Base-by-base conservation (phyloP, 2,329 filamentous ascomycete species). In the Lachnellula willkommii region DNA sequence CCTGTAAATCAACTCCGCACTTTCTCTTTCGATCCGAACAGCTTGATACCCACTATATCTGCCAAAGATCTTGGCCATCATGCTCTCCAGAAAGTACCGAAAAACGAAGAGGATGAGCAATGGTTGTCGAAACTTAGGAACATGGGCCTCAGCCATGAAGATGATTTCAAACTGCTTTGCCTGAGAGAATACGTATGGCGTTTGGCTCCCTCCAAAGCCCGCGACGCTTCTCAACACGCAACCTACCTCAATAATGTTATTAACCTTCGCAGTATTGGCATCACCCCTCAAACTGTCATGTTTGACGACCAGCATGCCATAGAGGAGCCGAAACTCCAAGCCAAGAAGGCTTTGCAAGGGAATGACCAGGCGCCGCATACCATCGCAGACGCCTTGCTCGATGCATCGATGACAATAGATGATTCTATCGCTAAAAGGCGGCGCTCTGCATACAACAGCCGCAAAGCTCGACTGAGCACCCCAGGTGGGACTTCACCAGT, bases 181-280 rank as follows among this genome's bases (percentile, higher is more conserved):
- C 77, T 99, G 11, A 80, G 89, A 55, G 92, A 96, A 68, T 97
- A 95, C 66, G 89, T 99, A 42, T 96, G 90, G 89, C 84, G 89
- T 40, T 80, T 94, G 7, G 88, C 88, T 50, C 83, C 85, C 64
- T 85, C 89, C 59, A 89, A 85, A 66, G 52, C 60, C 28, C 60
- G 63, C 43, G 63, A 66, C 47, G 11, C 59, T 9, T 17, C 54
- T 46, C 52, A 54, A 17, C 59, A 51, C 63, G 61, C 46, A 2
- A 66, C 71, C 3, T 73, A 79, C n/a, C 77, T 89, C 59, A 89
- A 88, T 63, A 81, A 81, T 51, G 83, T 96, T 12, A 80, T 97
- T 6, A 79, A 85, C 1, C 73, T 97, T 24, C 87, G 88, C 60
- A 85, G 84, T 42, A 75, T 95, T 51, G 84, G 85, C 12, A 84